These are phyloP conservation scores for Debaryomyces maramus DNA, from an alignment of 805 yeast species.

Conservation along the genomic window DNA sequence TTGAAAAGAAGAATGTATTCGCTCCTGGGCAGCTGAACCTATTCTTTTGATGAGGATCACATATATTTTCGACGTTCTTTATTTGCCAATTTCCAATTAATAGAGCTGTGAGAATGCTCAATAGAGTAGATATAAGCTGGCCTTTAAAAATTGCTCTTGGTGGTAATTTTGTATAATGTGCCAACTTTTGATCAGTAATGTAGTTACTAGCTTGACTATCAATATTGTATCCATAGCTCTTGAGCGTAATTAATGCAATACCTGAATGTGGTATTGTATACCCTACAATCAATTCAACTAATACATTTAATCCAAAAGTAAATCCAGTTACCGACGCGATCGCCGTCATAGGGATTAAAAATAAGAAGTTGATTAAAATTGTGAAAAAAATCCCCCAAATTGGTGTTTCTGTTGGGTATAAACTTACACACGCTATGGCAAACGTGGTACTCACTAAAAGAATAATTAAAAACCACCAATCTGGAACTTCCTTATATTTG, in stretches of 20 bases:
- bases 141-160: conserved; percentile 60
- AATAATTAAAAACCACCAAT: conserved; percentile 60
- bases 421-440: conserved; percentile 43
- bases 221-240: conserved; percentile 52
- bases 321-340: conserved; percentile 63
- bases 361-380: conserved; percentile 51
- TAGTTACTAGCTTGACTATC: conserved; percentile 65
- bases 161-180: conserved; percentile 62
- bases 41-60: conserved; percentile 36
- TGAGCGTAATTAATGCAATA: conserved; percentile 54
- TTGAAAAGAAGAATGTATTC: conserved; percentile 51
- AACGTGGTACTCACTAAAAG: conserved; percentile 47
- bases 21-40: conserved; percentile 44
- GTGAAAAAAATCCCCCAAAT: conserved; percentile 64
- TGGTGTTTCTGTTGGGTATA: conserved; percentile 57
- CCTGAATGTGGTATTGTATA: conserved; percentile 62
- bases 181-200: conserved; percentile 42
- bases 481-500: conserved; percentile 68
- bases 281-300: conserved; percentile 65
- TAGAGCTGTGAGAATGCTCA: conserved; percentile 35
- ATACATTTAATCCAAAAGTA: conserved; percentile 58
- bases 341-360: conserved; percentile 61
- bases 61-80: conserved; percentile 33
- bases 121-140: conserved; percentile 37
- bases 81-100: conserved; percentile 42